These are phyloP conservation scores for Cadophora sp. DNA, from an alignment of 2,329 filamentous ascomycete genomes.

Conservation along the genomic window DNA sequence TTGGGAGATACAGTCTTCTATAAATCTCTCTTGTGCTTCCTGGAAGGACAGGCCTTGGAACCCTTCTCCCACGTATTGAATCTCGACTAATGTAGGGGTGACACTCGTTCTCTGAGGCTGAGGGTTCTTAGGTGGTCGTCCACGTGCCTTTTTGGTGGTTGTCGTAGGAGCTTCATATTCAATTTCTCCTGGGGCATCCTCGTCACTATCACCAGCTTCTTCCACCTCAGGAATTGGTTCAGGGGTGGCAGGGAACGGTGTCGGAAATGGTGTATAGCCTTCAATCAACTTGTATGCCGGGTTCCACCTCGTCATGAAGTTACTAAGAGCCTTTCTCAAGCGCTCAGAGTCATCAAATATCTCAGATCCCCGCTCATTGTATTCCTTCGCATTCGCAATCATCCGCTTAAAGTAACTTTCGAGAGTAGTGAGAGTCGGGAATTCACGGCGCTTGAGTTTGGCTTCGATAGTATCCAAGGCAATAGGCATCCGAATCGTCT, in stretches of 20 bases:
- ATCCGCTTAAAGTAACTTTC: constrained; percentile 90
- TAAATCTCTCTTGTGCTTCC: constrained; percentile 84
- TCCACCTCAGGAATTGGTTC: constrained; percentile 50
- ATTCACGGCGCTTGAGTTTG: constrained; percentile 73
- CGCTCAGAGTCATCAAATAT: constrained; percentile 86
- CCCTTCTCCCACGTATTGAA: constrained; percentile 60
- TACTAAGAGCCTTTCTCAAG: constrained; percentile 83
- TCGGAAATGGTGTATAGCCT: constrained; percentile 74
- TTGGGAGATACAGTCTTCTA: constrained; percentile 73
- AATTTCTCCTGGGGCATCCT: constrained; percentile 40
- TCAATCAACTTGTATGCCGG: constrained; percentile 75
- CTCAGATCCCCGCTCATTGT: constrained; percentile 74
- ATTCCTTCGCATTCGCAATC: constrained; percentile 86
- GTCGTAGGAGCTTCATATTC: constrained; percentile 33
- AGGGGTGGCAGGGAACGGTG: constrained; percentile 63
- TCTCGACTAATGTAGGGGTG: constrained; percentile 54
- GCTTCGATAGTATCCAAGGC: constrained; percentile 78
- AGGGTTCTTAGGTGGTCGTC: constrained; percentile 36
- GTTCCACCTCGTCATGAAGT: constrained; percentile 87
- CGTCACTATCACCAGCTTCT: constrained; percentile 43
- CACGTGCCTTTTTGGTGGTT: constrained; percentile 37
- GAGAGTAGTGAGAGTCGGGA: constrained; percentile 73
- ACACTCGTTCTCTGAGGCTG: constrained; percentile 47
- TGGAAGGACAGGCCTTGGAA: constrained; percentile 81
- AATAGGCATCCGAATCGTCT: constrained; percentile 77